Conservation (phyloP, 2,329 filamentous ascomycete species). For the Trichoderma guizhouense region DNA sequence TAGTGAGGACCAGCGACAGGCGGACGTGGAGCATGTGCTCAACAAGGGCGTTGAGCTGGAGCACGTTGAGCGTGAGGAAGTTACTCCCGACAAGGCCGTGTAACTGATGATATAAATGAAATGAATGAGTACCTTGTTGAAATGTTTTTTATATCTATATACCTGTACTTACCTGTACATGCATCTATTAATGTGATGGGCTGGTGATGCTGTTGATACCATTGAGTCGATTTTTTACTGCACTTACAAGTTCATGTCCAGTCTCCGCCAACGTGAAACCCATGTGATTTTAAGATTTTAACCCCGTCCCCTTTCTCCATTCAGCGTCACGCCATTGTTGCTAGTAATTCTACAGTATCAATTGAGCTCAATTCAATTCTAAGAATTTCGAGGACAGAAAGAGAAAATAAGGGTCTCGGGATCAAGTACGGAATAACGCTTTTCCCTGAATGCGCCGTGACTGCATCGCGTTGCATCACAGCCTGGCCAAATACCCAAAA, state of each 20-base stretch:
- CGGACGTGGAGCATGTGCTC: slow-evolving; percentile 17
- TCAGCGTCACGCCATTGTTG: background rate
- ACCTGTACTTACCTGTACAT: background rate
- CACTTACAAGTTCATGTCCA: background rate
- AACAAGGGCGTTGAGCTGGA: slow-evolving; percentile 15
- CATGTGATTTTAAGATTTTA: background rate
- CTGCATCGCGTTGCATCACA: background rate
- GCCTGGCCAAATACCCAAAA: background rate
- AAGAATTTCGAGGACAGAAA: background rate
- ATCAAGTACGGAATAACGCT: slow-evolving; percentile 1
- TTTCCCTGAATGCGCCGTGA: background rate
- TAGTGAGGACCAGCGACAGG: slow-evolving; percentile 17
- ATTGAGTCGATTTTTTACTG: background rate
- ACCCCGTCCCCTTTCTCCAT: background rate
- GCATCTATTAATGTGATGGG: background rate
- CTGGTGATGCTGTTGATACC: background rate
- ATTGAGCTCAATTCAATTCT: background rate
- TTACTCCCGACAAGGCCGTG: slow-evolving; percentile 1
- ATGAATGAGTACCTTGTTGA: background rate
- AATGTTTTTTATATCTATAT: background rate
- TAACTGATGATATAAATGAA: background rate
- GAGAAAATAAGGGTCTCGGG: background rate
- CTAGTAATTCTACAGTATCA: background rate
- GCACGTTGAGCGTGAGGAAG: slow-evolving; percentile 6
- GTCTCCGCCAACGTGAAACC: background rate